Evolutionary conservation across 2,329 filamentous ascomycete species (phyloP).

Genomic region (Fusarium sp.): DNA sequence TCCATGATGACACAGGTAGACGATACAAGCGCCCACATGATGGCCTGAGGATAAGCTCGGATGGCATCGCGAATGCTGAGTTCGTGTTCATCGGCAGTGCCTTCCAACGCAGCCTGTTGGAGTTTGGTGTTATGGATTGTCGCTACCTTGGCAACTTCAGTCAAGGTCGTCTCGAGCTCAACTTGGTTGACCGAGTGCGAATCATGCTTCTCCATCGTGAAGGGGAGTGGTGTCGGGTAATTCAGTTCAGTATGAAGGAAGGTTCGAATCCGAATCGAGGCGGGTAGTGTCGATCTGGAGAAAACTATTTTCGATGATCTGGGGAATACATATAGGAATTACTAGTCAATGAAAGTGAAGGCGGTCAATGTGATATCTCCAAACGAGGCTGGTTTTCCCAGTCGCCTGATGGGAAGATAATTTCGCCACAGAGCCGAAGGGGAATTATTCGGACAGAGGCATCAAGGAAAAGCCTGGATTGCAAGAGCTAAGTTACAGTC

Average conservation of each 20-base stretch:
- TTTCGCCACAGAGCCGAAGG: background rate
- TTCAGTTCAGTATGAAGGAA: background rate
- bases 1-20: conserved; percentile 56
- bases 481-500: background rate
- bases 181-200: background rate
- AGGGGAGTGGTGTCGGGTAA: background rate
- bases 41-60: conserved; percentile 48
- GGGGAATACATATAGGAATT: background rate
- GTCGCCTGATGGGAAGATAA: background rate
- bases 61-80: conserved; percentile 43
- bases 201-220: background rate
- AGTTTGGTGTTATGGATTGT: background rate
- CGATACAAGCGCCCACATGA: conserved; percentile 50
- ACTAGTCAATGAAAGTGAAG: background rate
- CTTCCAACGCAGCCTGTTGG: background rate
- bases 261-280: background rate
- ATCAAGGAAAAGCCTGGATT: background rate
- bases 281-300: background rate
- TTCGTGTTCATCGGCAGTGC: conserved; percentile 33
- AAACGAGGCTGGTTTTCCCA: background rate
- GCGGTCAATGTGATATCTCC: background rate
- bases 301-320: background rate
- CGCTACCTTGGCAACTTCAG: background rate
- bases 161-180: background rate
- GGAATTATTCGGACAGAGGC: background rate